Percentiles rank a stretch among this genome's conserved stretches.
These are phyloP conservation scores for Cryptococcus hybrid DNA, from an alignment of 1,284 basidiomycete species.

Conservation along the genomic window DNA sequence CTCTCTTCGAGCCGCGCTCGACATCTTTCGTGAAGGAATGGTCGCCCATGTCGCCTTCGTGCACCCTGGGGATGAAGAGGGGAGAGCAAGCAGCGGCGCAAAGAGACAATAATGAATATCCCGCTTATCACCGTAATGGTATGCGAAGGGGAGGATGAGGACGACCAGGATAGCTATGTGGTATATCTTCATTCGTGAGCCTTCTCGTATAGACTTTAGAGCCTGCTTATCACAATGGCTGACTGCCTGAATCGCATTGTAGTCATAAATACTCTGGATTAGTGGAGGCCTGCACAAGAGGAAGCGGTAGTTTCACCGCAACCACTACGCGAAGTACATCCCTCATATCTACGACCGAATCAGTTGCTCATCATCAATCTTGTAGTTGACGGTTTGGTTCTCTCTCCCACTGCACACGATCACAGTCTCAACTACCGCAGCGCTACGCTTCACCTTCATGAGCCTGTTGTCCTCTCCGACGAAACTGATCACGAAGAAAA, in stretches of 20 bases:
- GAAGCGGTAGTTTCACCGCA: slow-evolving; percentile 16
- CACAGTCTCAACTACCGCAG: slow-evolving; percentile 26
- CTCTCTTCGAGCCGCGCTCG: slow-evolving; percentile 12
- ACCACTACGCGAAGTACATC: slow-evolving; percentile 17
- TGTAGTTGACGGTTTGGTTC: slow-evolving; percentile 23
- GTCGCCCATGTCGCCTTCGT: slow-evolving; percentile 23
- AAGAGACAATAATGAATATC: slow-evolving; percentile 25
- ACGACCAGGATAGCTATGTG: slow-evolving; percentile 8
- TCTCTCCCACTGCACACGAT: slow-evolving; percentile 24
- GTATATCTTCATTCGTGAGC: slow-evolving; percentile 25
- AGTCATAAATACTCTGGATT: slow-evolving; percentile 23
- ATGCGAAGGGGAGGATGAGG: slow-evolving; percentile 13
- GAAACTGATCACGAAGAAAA: slow-evolving; percentile 15
- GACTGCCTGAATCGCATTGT: neutral
- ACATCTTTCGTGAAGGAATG: slow-evolving; percentile 14
- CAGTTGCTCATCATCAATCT: neutral
- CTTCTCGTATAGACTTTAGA: neutral
- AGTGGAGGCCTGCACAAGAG: slow-evolving; percentile 16
- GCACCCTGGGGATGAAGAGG: slow-evolving; percentile 18
- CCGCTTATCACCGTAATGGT: slow-evolving; percentile 16
- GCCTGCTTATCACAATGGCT: neutral
- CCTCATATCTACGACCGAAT: neutral
- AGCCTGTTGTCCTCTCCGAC: slow-evolving; percentile 9
- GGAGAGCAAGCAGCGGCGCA: slow-evolving; percentile 3
- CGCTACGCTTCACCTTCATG: slow-evolving; percentile 19